Evolutionary conservation across 495 filamentous ascomycete species (phyloP), one percentile per base, ranked within the genome.

Genomic region (Choiromyces venosus): DNA sequence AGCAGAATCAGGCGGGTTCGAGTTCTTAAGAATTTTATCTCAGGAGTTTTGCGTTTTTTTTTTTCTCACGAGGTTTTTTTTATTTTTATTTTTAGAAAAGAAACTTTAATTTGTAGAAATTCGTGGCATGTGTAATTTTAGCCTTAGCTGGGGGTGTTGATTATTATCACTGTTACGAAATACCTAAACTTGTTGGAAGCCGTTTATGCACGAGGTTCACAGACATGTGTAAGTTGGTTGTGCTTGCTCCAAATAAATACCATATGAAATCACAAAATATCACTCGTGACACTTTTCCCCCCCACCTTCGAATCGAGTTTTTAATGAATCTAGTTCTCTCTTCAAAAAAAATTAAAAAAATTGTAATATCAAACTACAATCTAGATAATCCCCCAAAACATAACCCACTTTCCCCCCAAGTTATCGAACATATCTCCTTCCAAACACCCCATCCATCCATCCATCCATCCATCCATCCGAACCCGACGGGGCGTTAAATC

Each of bases 1-100:
- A 93, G 83, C 52, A 61, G 25, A 61, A 61, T 33, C 52, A 61
- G 52, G 52, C 12, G 25, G 25, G 33, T 6, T 38, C 25, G 16
- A 33, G 66, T 18, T 33, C 66, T n/a, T 67, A 29, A n/a, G 21
- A 39, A 40, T 66, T 10, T 21, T 66, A 10, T 70, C 44, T n/a
- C n/a, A n/a, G n/a, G 33, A 61, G 25, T 18, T 18, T 61, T 16
- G 52, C 25, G 10, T 14, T 61, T 12, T 33, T 61, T 61, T 61
- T 18, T 42, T 61, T 25, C n/a, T 25, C 25, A 33, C 25, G 12
- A n/a, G n/a, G 21, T 7, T 42, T 16, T 5, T 5, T 18, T 42
- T 10, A 18, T 25, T 12, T 25, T 25, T 52, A 2, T 56, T 29
- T 25, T 7, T 0, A 25, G 4, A 56, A 25, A 10, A 56, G 25